Conservation (phyloP, 163 green algal genomes). For the Scenedesmus sp. region DNA sequence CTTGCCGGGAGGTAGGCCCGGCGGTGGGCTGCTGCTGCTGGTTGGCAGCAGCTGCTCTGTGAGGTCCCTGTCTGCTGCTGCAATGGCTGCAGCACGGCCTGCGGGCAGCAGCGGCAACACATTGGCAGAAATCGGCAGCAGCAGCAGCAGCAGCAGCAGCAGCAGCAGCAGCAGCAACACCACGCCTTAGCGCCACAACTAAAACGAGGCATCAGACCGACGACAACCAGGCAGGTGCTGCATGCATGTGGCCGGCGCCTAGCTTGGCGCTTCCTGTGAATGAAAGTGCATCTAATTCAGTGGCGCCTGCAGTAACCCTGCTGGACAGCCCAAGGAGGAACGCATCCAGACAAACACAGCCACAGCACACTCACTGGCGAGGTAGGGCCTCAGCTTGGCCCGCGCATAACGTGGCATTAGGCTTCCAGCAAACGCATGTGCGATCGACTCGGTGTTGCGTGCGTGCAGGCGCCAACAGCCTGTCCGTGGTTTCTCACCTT, state of each 20-base stretch:
- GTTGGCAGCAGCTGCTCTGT: conserved; percentile 38
- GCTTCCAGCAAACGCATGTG: too few relatives aligned
- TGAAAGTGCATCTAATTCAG: too few relatives aligned
- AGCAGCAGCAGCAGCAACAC: not conserved
- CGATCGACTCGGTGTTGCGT: too few relatives aligned
- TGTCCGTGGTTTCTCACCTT: too few relatives aligned
- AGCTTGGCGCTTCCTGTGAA: too few relatives aligned
- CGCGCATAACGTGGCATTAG: too few relatives aligned
- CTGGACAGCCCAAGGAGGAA: too few relatives aligned
- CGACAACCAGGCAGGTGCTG: too few relatives aligned
- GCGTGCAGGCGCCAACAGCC: too few relatives aligned
- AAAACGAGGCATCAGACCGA: not conserved
- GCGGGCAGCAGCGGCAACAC: not conserved
- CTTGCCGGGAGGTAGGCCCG: conserved; percentile 26
- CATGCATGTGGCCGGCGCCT: not conserved
- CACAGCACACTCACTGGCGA: conserved; percentile 17
- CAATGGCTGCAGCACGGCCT: conserved; percentile 39
- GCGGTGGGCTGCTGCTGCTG: not conserved
- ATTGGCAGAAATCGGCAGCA: not conserved
- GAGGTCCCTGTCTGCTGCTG: conserved; percentile 38
- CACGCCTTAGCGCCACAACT: not conserved
- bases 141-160: not conserved
- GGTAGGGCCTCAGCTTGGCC: not conserved
- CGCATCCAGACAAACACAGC: too few relatives aligned
- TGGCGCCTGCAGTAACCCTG: too few relatives aligned